These are phyloP conservation scores for Camptophora hylomeconis DNA, from an alignment of 2,329 filamentous ascomycete genomes.

Conservation along the genomic window DNA sequence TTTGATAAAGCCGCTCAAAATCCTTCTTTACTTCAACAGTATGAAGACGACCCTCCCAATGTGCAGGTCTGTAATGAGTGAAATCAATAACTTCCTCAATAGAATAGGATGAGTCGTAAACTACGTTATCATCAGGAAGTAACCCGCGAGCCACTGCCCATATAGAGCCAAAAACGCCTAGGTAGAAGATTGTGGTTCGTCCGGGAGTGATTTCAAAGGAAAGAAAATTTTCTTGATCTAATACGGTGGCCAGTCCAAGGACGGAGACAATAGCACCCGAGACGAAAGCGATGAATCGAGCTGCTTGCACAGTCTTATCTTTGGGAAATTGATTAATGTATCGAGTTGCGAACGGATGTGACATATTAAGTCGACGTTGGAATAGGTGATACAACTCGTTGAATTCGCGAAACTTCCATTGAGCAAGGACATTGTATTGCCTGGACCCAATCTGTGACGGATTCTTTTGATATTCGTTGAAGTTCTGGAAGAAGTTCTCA, in stretches of 20 bases:
- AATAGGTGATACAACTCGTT: constrained; percentile 93
- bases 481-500: constrained; percentile 88
- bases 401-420: constrained; percentile 98
- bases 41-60: constrained; percentile 83
- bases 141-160: constrained; percentile 74
- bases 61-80: constrained; percentile 78
- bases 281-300: constrained; percentile 75
- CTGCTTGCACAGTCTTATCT: constrained; percentile 75
- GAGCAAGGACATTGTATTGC: constrained; percentile 81
- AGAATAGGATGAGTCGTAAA: constrained; percentile 86
- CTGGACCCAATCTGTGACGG: constrained; percentile 75
- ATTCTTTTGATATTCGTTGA: constrained; percentile 94
- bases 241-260: constrained; percentile 67
- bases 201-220: constrained; percentile 84
- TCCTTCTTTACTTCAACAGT: constrained; percentile 86
- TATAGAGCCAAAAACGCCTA: constrained; percentile 67
- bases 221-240: constrained; percentile 82
- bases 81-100: constrained; percentile 81
- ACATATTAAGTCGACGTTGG: constrained; percentile 80
- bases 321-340: constrained; percentile 97
- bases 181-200: constrained; percentile 79
- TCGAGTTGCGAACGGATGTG: constrained; percentile 78
- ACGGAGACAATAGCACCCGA: constrained; percentile 77
- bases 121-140: constrained; percentile 74
- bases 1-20: constrained; percentile 80